Evolutionary conservation across 1,139 yeast genomes (phyloP).

Genomic region (Geotrichum australiense): DNA sequence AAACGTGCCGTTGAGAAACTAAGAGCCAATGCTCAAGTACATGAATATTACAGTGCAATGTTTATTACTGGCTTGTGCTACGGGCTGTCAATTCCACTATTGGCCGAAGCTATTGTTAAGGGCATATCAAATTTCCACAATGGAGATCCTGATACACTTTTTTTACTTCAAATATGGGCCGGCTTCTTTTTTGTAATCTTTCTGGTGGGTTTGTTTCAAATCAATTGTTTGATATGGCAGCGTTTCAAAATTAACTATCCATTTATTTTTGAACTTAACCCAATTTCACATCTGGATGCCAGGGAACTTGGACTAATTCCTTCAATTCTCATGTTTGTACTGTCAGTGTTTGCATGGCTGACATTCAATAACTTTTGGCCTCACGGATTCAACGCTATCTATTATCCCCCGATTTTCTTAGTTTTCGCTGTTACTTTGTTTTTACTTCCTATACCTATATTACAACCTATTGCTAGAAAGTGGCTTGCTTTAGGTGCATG

Average conservation of each 20-base stretch:
- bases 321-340: constrained; percentile 47
- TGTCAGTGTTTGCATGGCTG: constrained; percentile 64
- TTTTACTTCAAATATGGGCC: constrained; percentile 80
- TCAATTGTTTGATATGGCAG: constrained; percentile 70
- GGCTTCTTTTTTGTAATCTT: constrained; percentile 69
- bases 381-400: constrained; percentile 49
- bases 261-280: constrained; percentile 84
- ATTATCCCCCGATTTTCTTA: constrained; percentile 76
- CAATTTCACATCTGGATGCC: constrained; percentile 59
- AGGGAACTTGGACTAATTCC: constrained; percentile 62
- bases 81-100: constrained; percentile 66
- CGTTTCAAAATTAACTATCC: constrained; percentile 74
- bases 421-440: constrained; percentile 47
- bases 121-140: constrained; percentile 38
- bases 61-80: constrained; percentile 48
- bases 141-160: constrained; percentile 33
- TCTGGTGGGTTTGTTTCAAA: constrained; percentile 54
- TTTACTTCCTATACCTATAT: constrained; percentile 52
- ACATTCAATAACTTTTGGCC: constrained; percentile 72
- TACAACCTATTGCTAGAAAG: constrained; percentile 50
- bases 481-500: constrained; percentile 73
- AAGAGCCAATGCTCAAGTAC: constrained; percentile 43
- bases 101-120: constrained; percentile 44
- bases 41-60: constrained; percentile 31
- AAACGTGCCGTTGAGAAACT: constrained; percentile 70